Percentiles rank a stretch among this genome's conserved stretches.
Conservation (phyloP, 768 basidiomycete genomes). For the Termitomyces sp. region DNA sequence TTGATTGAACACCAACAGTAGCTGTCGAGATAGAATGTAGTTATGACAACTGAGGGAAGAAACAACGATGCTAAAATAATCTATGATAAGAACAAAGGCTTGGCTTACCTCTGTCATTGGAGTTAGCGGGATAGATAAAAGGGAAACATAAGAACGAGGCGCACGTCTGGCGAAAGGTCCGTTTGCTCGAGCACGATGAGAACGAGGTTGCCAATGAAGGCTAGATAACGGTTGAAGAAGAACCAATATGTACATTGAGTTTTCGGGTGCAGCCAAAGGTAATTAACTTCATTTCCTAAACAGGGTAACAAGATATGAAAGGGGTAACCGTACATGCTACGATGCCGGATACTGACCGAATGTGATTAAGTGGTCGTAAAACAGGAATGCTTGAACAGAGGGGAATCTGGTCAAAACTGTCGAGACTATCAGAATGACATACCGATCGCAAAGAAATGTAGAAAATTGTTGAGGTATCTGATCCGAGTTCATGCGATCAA, state of each 20-base stretch:
- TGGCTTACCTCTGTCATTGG: conserved; percentile 10
- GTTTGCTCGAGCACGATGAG: conserved; percentile 24
- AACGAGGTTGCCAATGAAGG: conserved; percentile 32
- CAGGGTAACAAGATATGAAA: background rate
- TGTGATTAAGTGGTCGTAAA: conserved; percentile 34
- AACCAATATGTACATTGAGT: conserved; percentile 36
- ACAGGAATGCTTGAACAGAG: conserved; percentile 24
- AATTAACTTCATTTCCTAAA: conserved; percentile 31
- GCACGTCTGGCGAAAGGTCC: conserved; percentile 18
- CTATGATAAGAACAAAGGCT: background rate
- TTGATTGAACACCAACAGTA: conserved; percentile 36
- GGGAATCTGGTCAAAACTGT: background rate
- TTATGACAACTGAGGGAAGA: conserved; percentile 28
- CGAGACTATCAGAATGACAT: conserved; percentile 7
- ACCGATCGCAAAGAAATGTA: conserved; percentile 29
- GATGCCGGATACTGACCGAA: conserved; percentile 18
- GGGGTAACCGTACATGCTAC: background rate
- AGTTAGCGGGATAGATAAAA: background rate
- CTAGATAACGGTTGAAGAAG: conserved; percentile 44
- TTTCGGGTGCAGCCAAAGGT: conserved; percentile 39
- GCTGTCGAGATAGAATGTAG: conserved; percentile 33
- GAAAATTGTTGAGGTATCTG: conserved; percentile 18
- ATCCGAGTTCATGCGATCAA: conserved; percentile 10
- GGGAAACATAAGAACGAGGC: conserved; percentile 1
- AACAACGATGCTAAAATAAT: background rate